Evolutionary conservation across 441 rosid genomes (phyloP).

Genomic region (Croton setiger): DNA sequence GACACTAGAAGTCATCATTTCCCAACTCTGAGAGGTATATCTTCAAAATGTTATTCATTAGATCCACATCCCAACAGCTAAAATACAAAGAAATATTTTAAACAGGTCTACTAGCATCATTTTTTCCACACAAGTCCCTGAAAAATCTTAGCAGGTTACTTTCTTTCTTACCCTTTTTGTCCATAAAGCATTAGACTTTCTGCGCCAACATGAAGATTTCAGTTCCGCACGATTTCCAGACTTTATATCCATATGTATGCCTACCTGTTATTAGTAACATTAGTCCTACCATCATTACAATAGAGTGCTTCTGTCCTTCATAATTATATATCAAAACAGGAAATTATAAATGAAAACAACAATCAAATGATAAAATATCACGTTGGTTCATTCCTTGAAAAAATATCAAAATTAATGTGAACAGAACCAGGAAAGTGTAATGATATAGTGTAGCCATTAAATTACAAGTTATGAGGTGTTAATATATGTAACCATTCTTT

Average conservation of each 20-base stretch:
- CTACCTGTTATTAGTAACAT: slow-evolving; percentile 5
- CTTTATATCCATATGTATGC: background rate
- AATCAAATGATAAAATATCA: background rate
- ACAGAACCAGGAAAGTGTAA: background rate
- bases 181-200: slow-evolving; percentile 22
- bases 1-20: background rate
- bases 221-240: background rate
- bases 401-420: too few species aligned
- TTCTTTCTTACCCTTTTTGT: too few species aligned
- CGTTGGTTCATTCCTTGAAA: too few species aligned
- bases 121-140: background rate
- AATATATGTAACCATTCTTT: background rate
- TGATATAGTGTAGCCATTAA: background rate
- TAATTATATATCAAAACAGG: background rate
- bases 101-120: slow-evolving; percentile 12
- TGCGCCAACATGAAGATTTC: slow-evolving; percentile 26
- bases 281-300: slow-evolving; percentile 22
- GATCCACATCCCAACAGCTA: slow-evolving; percentile 15
- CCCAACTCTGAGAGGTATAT: background rate
- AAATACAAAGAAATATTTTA: slow-evolving; percentile 12
- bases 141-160: slow-evolving; percentile 6
- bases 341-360: too few species aligned
- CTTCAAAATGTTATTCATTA: slow-evolving; percentile 16
- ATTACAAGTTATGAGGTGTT: background rate
- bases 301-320: slow-evolving; percentile 6